Evolutionary conservation across 495 filamentous ascomycete genomes (phyloP).

Genomic region (Barbatosphaeria neglecta): DNA sequence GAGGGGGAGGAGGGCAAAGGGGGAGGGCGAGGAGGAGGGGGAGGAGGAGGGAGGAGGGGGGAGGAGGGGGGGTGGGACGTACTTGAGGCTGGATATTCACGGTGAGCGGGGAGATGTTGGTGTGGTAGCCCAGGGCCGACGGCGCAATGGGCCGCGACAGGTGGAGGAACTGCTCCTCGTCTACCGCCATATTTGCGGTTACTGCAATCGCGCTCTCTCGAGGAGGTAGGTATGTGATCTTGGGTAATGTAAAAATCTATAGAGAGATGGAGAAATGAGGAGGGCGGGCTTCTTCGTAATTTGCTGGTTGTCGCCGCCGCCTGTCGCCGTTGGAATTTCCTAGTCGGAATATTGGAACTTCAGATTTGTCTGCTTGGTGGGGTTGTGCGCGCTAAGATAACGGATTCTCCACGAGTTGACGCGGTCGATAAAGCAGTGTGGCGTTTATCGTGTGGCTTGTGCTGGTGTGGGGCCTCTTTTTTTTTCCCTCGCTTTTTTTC

Average conservation of each 20-base stretch:
- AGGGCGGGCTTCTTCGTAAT: neutral
- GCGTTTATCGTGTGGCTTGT: conserved; percentile 2
- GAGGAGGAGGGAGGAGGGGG: conserved; percentile 71
- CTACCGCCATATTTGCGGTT: conserved; percentile 61
- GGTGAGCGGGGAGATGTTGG: conserved; percentile 76
- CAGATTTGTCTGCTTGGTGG: conserved; percentile 10
- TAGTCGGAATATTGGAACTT: conserved; percentile 5
- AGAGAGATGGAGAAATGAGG: too few relatives aligned
- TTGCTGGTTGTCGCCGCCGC: neutral
- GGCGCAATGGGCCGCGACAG: conserved; percentile 85
- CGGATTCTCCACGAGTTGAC: too few relatives aligned
- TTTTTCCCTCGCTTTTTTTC: too few relatives aligned
- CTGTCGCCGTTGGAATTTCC: conserved; percentile 5
- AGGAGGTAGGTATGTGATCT: neutral
- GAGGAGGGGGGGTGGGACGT: conserved; percentile 56
- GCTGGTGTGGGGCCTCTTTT: neutral
- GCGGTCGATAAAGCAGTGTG: neutral
- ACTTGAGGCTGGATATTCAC: conserved; percentile 95
- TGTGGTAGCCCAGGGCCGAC: conserved; percentile 61
- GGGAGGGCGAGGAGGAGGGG: too few relatives aligned
- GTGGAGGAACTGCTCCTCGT: conserved; percentile 75
- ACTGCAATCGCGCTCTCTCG: neutral
- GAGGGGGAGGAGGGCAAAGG: conserved; percentile 54
- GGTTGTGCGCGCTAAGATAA: conserved; percentile 31
- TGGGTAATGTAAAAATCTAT: conserved; percentile 7